Base-by-base conservation (phyloP, 1,284 basidiomycete genomes). In the Irpex sp. region DNA sequence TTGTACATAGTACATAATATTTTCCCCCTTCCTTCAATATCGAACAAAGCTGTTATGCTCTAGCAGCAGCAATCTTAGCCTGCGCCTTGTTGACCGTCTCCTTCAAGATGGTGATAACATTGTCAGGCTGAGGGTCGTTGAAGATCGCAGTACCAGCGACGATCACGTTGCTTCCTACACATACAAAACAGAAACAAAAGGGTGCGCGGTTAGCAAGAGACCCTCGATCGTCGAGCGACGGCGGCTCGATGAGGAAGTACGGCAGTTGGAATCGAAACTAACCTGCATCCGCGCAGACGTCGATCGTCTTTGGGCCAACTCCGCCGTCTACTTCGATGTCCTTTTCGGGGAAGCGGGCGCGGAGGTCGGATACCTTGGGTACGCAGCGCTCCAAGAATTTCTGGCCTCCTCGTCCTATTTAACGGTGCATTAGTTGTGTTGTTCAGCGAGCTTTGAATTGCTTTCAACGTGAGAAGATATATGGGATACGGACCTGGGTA, bases 281-380 rank as follows among this genome's bases (percentile, higher is more conserved):
- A 90, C 95, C 95, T 54, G 97, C 97, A 65, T 94, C 80, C 1
- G 97, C 96, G 71, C 97, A 99, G 61, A 84, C 82, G 70, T 87
- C 91, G 65, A 98, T 88, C 8, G 95, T 99, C 69, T 91, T 92
- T 5, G 94, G 93, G 4, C 94, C 92, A 15, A 99, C 93, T 46
- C 97, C 97, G 46, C 97, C 97, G 76, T 99, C 97, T 60, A 99
- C 97, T 77, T 99, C 76, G 67, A 99, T 97, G 72, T 99, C 93
- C 74, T 93, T 93, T 62, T 91, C 81, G 3, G 95, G 95, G 80
- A 97, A 99, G 31, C 96, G 88, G 17, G 84, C 82, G 17, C 97
- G 89, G 59, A 99, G 87, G 72, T 98, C 94, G n/a, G 89, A 80
- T 11, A 98, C 92, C 78, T 97, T 97, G 66, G 91, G 88, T 60